Evolutionary conservation across 257 asterid species (phyloP).

Genomic region (Verbena officinalis): DNA sequence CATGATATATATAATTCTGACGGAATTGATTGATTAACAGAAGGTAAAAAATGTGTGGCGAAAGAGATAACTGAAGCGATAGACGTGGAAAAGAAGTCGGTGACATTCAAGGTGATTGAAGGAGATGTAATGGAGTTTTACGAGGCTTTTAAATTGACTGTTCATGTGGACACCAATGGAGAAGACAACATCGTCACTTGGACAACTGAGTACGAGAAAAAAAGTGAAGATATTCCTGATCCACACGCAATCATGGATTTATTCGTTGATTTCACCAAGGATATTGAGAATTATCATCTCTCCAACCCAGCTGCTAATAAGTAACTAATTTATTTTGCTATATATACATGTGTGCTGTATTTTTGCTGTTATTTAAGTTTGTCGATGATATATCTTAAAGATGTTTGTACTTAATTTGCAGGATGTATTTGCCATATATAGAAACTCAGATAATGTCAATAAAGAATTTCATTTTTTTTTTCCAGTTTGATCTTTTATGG

Average conservation of each 20-base stretch:
- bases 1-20: neutral
- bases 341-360: too few species aligned
- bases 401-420: too few species aligned
- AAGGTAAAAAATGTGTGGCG: conserved; percentile 36
- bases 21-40: conserved; percentile 15
- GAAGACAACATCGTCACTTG: conserved; percentile 41
- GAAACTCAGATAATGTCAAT: too few species aligned
- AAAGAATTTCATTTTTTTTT: too few species aligned
- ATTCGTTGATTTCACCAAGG: conserved; percentile 25
- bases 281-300: conserved; percentile 39
- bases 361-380: too few species aligned
- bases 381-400: too few species aligned
- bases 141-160: conserved; percentile 26
- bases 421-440: too few species aligned
- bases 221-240: conserved; percentile 36
- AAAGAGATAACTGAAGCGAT: conserved; percentile 41
- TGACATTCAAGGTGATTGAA: conserved; percentile 39
- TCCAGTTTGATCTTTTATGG: too few species aligned
- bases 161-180: conserved; percentile 37
- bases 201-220: conserved; percentile 49
- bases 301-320: neutral
- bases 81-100: conserved; percentile 42
- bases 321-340: too few species aligned
- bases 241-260: conserved; percentile 37
- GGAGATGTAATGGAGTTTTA: conserved; percentile 49